Evolutionary conservation across 2,329 filamentous ascomycete species (phyloP).

Genomic region (Fusarium fujikuroi): DNA sequence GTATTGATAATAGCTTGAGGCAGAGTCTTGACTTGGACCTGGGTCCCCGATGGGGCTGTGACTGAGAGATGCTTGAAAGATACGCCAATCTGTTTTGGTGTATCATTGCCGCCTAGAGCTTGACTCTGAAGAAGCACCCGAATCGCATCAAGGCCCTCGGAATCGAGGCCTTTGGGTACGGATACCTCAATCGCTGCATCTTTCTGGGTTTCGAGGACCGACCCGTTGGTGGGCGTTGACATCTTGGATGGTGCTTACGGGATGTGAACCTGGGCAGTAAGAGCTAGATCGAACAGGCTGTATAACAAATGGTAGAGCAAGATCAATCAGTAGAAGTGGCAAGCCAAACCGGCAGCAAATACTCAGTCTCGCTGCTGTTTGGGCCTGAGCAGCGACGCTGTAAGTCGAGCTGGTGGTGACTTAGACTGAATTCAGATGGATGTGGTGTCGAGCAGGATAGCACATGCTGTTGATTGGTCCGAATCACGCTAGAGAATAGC

Average conservation of each 20-base stretch:
- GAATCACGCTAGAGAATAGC: not conserved
- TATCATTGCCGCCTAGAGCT: not conserved
- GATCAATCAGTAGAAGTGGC: not conserved
- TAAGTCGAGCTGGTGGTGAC: not conserved
- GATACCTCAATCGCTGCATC: not conserved
- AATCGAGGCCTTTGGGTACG: not conserved
- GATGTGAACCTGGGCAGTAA: not conserved
- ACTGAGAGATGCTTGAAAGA: not conserved
- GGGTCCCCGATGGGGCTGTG: not conserved
- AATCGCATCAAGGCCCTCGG: not conserved
- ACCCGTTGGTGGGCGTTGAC: not conserved
- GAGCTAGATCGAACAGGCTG: not conserved
- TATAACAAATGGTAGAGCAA: not conserved
- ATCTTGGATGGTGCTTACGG: not conserved
- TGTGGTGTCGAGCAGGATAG: too few species aligned
- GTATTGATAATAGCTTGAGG: not conserved
- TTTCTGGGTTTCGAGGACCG: not conserved
- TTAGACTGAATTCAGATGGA: not conserved
- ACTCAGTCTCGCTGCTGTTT: fast-evolving
- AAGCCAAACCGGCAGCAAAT: not conserved
- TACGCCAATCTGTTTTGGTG: not conserved
- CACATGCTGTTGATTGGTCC: not conserved
- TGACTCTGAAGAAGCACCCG: not conserved
- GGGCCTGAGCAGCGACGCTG: not conserved
- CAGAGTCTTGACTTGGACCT: not conserved